A percentile compares a stretch with the other conserved stretches of the same genome.
Conservation (phyloP, 345 rosid species). For the Citrus cavaleriei region DNA sequence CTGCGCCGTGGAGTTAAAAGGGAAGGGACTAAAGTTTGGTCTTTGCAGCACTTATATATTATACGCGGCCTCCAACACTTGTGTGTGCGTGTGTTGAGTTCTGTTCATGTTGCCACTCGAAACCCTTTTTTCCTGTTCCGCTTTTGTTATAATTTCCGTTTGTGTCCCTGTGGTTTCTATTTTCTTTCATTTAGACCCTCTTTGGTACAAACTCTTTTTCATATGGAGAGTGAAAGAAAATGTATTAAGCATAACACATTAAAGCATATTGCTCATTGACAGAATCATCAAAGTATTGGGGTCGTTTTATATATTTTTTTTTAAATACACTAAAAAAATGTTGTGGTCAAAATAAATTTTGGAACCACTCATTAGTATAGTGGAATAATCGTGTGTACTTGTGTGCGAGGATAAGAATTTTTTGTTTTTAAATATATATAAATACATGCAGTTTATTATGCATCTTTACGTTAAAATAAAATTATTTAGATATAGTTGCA, state of each 20-base stretch:
- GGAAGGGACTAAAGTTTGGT: background rate
- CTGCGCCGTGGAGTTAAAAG: conserved; percentile 75
- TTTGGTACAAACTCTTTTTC: no score
- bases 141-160: background rate
- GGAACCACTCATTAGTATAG: no score
- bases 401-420: no score
- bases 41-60: background rate
- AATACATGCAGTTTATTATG: no score
- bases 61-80: background rate
- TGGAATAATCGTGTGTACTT: no score
- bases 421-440: no score
- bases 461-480: no score
- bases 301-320: background rate
- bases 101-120: background rate
- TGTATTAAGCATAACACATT: background rate
- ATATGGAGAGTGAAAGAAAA: no score
- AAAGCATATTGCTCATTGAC: background rate
- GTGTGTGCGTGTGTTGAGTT: background rate
- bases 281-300: background rate
- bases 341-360: no score
- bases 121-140: background rate
- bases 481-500: no score
- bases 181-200: background rate
- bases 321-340: no score
- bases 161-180: background rate